These are phyloP conservation scores for Coniochaeta sp. DNA, from an alignment of 2,329 filamentous ascomycete genomes.

Conservation along the genomic window DNA sequence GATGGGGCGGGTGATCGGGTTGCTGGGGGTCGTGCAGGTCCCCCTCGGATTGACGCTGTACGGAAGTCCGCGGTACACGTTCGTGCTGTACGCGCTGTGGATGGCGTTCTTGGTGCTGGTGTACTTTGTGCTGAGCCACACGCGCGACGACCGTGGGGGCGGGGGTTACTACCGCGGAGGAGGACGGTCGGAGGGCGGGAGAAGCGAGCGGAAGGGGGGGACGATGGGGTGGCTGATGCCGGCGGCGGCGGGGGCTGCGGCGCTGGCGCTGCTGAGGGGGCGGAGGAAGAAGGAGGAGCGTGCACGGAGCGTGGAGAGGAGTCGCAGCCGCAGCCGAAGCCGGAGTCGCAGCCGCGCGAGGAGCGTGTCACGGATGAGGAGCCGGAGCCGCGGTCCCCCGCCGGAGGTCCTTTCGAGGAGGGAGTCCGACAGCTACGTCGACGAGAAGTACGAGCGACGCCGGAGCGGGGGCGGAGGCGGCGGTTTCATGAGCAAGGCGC, in stretches of 20 bases:
- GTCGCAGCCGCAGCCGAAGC: too few species aligned
- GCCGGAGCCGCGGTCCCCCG: constrained; percentile 21
- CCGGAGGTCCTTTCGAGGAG: constrained; percentile 46
- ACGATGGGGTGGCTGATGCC: constrained; percentile 41
- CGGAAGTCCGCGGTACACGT: constrained; percentile 77
- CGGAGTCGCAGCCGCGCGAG: constrained; percentile 34
- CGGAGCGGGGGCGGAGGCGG: constrained; percentile 33
- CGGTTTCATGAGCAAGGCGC: constrained; percentile 53
- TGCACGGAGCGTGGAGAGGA: constrained; percentile 25
- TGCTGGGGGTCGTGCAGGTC: constrained; percentile 81
- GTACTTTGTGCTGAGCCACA: constrained; percentile 77
- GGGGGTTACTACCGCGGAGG: constrained; percentile 44
- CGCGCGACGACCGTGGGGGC: constrained; percentile 41
- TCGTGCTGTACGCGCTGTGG: constrained; percentile 79
- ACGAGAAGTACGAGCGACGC: constrained; percentile 58
- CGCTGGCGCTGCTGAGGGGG: constrained; percentile 37
- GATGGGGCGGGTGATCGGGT: constrained; percentile 68
- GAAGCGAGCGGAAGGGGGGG: constrained; percentile 28
- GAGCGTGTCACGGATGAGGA: constrained; percentile 24
- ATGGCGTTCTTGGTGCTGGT: constrained; percentile 62
- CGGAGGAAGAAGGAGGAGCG: constrained; percentile 24
- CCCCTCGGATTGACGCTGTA: constrained; percentile 87
- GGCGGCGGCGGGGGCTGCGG: constrained; percentile 43
- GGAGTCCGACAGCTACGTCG: constrained; percentile 49
- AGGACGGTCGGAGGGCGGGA: constrained; percentile 45